Evolutionary conservation across 352 stramenopile genomes (phyloP), one percentile per base, ranked within the genome.

Genomic region (Pythium plurisporium): DNA sequence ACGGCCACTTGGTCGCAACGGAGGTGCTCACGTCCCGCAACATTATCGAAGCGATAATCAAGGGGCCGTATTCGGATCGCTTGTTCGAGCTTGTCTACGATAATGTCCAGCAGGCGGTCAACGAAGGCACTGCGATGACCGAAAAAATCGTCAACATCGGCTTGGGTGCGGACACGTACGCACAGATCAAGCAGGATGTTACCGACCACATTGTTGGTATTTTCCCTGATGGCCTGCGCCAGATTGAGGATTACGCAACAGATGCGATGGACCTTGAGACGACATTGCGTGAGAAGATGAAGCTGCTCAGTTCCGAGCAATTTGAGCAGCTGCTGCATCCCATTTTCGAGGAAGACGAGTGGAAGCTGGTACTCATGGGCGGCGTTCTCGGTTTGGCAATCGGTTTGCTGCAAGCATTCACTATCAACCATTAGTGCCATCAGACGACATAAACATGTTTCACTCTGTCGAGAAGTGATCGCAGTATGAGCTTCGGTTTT

Each of bases 321-420:
- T 99, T 99, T 69, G 96, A 99, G 69, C 78, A 95, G 41, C 70
- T 99, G 20, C 70, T 99, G 57, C 96, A 99, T 64, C 96, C 96
- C 11, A 96, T 98, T 17, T 99, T 99, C 72, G 86, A 99, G 69
- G 96, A 99, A 64, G 96, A 99, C 67, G 96, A 99, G 82, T 97
- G 97, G 76, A 98, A 98, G 58, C 77, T 99, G 3, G 98, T 99
- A 68, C 69, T 98, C 45, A 96, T 98, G 68, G 96, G 96, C 38
- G 96, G 94, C 20, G 81, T 93, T 19, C 78, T 99, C 8, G 96
- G 96, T 37, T 69, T 96, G 31, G 57, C 84, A 14, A 96, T 97
- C 45, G 96, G 95, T 34, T 63, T 96, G 58, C 50, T 96, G n/a
- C 95, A 99, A 68, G 79, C 87, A n/a, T 88, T 93, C 59, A 72